Base-by-base conservation (phyloP, 2,329 filamentous ascomycete genomes). In the Lizonia empirigonia region DNA sequence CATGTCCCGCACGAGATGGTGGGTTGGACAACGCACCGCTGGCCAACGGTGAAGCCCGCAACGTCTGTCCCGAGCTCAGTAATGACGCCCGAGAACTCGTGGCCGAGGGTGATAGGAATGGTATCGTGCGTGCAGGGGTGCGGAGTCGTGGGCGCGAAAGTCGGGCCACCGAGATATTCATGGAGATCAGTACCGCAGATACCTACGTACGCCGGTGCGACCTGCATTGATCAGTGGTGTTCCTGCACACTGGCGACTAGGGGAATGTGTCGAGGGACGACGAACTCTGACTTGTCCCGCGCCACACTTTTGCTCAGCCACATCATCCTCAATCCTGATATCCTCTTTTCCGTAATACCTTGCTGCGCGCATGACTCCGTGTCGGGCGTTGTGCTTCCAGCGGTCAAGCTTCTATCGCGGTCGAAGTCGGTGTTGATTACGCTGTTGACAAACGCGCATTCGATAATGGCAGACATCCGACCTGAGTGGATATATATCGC, bases 21-120 rank as follows among this genome's bases (percentile, higher is more conserved):
- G 2, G 85, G 85, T 55, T 84, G 82, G 3, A 87, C 76, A 5
- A 79, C 82, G 15, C 86, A 84, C 29, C 60, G 64, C 23, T 87
- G 80, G 1, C 85, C 85, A 1, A 80, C 65, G 34, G 77, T 73
- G 38, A 86, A 71, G 8, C 66, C 65, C 0, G 62, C 69, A 1
- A 84, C 79, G 1, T 72, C 76, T 0, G 74, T 62, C 0, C 85
- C 85, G n/a, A 87, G 71, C 57, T 85, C 82, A 9, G 79, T 76
- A 24, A 88, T 74, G 2, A 78, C 77, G 9, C 85, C 85, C 3
- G 79, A 82, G 68, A 88, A 85, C 63, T 88, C 86, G 62, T 88
- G 85, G 20, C 86, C 85, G 8, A 88, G 74, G 0, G 79, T 84
- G 8, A 87, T 76, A 3, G 85, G 85, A 27, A 83, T 76, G 1